phyloP scores from a whole-genome alignment of 1,284 basidiomycete species.

The Fomitopsis palustris region DNA sequence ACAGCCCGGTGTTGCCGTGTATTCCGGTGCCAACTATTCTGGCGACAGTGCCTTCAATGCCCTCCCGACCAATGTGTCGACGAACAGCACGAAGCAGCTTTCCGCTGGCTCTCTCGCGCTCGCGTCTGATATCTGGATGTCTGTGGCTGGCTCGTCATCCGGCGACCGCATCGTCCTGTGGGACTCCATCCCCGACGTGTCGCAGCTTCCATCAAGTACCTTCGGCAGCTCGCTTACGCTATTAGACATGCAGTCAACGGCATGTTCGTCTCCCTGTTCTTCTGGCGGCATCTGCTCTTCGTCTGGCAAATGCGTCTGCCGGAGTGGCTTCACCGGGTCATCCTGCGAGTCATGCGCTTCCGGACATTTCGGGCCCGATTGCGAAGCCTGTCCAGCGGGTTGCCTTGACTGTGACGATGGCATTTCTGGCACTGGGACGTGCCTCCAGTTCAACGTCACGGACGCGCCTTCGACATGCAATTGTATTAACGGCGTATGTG shows the following conservation, averaged over 20 bases:
- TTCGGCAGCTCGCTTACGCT: conserved; percentile 48
- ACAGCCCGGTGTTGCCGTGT: conserved; percentile 61
- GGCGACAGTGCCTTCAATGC: conserved; percentile 57
- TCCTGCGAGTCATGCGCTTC: conserved; percentile 73
- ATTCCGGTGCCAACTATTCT: conserved; percentile 55
- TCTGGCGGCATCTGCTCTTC: conserved; percentile 66
- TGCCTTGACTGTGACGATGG: conserved; percentile 75
- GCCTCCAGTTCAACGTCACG: conserved; percentile 46
- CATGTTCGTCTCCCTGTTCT: conserved; percentile 71
- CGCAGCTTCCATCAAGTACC: conserved; percentile 52
- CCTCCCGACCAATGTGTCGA: conserved; percentile 44
- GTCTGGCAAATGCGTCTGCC: conserved; percentile 67
- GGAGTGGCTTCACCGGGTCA: conserved; percentile 67
- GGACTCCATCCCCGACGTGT: conserved; percentile 73
- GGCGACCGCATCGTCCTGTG: conserved; percentile 62
- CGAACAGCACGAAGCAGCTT: conserved; percentile 49
- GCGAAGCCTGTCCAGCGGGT: conserved; percentile 61
- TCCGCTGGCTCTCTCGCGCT: conserved; percentile 55
- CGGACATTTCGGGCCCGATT: conserved; percentile 71
- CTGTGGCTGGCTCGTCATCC: conserved; percentile 47
- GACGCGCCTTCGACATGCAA: conserved; percentile 66
- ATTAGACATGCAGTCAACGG: conserved; percentile 62
- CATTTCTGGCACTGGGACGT: conserved; percentile 68
- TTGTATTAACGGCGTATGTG: conserved; percentile 75
- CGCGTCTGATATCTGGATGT: conserved; percentile 64